Conservation (phyloP, 2,329 filamentous ascomycete species). For the Pseudogymnoascus sp. region DNA sequence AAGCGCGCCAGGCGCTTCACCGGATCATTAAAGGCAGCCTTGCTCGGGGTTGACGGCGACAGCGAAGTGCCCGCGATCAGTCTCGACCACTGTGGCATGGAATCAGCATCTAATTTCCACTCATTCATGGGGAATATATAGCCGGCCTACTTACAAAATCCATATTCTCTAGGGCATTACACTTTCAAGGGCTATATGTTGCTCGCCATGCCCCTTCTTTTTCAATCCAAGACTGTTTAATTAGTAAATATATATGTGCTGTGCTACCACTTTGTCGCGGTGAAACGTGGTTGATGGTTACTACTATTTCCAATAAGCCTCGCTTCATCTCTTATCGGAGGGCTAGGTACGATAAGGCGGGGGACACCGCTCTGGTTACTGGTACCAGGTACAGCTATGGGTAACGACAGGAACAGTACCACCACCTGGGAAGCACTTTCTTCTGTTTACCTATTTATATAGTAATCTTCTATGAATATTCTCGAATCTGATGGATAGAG, state of each 20-base stretch:
- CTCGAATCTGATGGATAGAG: neutral
- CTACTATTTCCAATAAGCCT: slow-evolving; percentile 5
- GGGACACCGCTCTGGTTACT: neutral
- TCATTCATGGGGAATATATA: neutral
- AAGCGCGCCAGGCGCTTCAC: slow-evolving; percentile 56
- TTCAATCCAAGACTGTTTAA: neutral
- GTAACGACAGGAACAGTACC: neutral
- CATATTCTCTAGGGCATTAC: neutral
- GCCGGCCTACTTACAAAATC: slow-evolving; percentile 4
- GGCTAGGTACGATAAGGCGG: neutral
- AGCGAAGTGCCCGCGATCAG: slow-evolving; percentile 55
- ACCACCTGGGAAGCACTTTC: neutral
- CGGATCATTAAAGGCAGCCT: slow-evolving; percentile 53
- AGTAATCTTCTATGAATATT: neutral
- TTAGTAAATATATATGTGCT: neutral
- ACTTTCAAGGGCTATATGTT: neutral
- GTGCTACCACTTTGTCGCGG: neutral
- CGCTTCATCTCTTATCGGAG: slow-evolving; percentile 2
- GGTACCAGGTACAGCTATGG: neutral
- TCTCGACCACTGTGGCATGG: slow-evolving; percentile 51
- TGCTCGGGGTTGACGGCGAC: slow-evolving; percentile 43
- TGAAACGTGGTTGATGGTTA: neutral
- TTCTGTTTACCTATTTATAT: neutral
- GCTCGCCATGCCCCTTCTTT: neutral
- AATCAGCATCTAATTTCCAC: slow-evolving; percentile 8